Percentiles rank a stretch among this genome's conserved stretches.
These are phyloP conservation scores for Pythium diclinum DNA, from an alignment of 352 stramenopile genomes.

Conservation along the genomic window DNA sequence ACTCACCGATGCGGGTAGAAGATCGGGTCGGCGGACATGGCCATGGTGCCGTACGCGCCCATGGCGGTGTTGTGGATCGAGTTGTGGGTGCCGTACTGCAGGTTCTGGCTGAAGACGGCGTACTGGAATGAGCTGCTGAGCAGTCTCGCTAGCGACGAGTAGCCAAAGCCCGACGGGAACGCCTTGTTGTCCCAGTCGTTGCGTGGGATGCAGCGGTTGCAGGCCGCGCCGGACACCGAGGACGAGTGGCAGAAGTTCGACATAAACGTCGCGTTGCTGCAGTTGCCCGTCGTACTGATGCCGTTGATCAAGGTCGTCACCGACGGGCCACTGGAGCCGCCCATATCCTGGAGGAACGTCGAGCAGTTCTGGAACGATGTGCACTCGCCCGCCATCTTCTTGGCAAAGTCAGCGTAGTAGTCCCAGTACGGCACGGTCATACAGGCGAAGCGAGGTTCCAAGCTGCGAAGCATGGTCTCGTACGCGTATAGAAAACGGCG, in stretches of 20 bases:
- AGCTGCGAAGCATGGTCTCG: conserved; percentile 72
- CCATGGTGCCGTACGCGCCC: conserved; percentile 39
- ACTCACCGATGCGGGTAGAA: conserved; percentile 81
- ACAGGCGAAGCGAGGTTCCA: conserved; percentile 54
- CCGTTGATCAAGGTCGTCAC: conserved; percentile 28
- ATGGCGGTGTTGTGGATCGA: conserved; percentile 62
- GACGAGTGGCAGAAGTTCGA: conserved; percentile 58
- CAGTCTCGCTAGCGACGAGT: conserved; percentile 42
- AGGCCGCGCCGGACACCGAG: conserved; percentile 27
- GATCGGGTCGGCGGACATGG: conserved; percentile 57
- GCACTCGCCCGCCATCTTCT: conserved; percentile 33
- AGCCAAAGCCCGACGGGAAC: conserved; percentile 61
- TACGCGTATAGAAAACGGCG: conserved; percentile 66
- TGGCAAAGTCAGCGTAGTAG: conserved; percentile 67
- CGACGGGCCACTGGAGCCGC: conserved; percentile 33
- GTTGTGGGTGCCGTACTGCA: conserved; percentile 61
- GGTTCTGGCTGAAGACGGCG: conserved; percentile 46
- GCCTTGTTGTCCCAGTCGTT: conserved; percentile 36
- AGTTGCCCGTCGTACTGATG: conserved; percentile 23
- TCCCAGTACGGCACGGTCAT: conserved; percentile 81
- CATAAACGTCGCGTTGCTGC: conserved; percentile 18
- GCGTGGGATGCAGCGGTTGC: conserved; percentile 55
- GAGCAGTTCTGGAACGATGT: conserved; percentile 52
- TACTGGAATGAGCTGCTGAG: conserved; percentile 48
- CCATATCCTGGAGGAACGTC: conserved; percentile 58